Evolutionary conservation across 1,284 basidiomycete genomes (phyloP).

Genomic region (Boletellus deceptivus): DNA sequence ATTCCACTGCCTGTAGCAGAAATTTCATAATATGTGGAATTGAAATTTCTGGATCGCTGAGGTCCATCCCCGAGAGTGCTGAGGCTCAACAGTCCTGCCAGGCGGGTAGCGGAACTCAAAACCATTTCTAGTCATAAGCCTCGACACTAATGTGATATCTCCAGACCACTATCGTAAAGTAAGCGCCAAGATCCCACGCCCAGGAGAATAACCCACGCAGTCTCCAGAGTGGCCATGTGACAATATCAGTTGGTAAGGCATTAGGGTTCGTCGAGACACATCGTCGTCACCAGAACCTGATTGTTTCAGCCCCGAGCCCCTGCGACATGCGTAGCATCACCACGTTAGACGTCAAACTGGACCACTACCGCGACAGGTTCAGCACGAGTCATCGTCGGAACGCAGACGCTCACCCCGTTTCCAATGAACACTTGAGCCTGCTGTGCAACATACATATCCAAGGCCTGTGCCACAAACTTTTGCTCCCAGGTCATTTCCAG

Average conservation of each 20-base stretch:
- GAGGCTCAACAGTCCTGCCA: too few species aligned
- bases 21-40: too few species aligned
- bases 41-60: too few species aligned
- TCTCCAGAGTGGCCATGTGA: background rate
- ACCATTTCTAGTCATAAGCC: too few species aligned
- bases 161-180: too few species aligned
- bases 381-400: background rate
- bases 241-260: too few species aligned
- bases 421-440: constrained; percentile 45
- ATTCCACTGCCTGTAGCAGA: too few species aligned
- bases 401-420: constrained; percentile 35
- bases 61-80: too few species aligned
- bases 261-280: background rate
- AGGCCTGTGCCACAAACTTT: constrained; percentile 37
- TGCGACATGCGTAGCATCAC: constrained; percentile 47
- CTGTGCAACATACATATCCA: constrained; percentile 47
- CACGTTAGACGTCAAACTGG: constrained; percentile 54
- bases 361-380: constrained; percentile 39
- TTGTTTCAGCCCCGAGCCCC: constrained; percentile 19
- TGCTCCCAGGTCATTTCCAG: constrained; percentile 38
- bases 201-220: background rate
- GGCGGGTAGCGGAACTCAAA: too few species aligned
- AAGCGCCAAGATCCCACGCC: too few species aligned
- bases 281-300: constrained; percentile 27
- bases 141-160: too few species aligned